Base-by-base conservation (phyloP, 1,139 yeast species). In the Nadsonia starkeyi-henricii region DNA sequence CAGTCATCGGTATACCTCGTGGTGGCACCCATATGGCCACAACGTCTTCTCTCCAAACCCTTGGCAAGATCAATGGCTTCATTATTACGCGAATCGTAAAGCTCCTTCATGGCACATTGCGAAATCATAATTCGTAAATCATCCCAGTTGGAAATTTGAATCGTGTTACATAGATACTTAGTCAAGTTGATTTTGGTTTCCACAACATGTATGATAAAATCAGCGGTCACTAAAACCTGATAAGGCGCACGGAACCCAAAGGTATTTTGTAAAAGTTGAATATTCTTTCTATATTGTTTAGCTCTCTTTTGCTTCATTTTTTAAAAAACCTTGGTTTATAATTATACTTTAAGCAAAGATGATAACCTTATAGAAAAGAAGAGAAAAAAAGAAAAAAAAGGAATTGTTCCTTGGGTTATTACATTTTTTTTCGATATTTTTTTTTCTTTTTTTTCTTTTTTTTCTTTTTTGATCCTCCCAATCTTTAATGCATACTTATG, bases 241-340 rank as follows among this genome's bases (percentile, higher is more conserved):
- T 81, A 89, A 1, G 99, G 98, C 57, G 85, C 89, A 60, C 96
- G 77, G 71, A 93, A 91, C 61, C 85, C 85, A 74, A 91, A 91
- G 21, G 94, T 75, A 62, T 86, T 82, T 54, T 77, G 75, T 60
- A 86, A 83, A 49, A 85, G 81, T 58, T 79, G 77, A 84, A 91
- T 83, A 63, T 85, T 96, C 70, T 89, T 91, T 64, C 89, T 81
- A 67, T 93, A 91, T 1, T 94, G 75, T 65, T 91, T 91, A 48
- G 96, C 95, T 65, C 98, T 75, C 66, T 89, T 89, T 66, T 89
- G 96, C 73, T 95, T 86, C 98, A 91, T 91, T 50, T 50, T 65
- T 43, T 7, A 26, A 26, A 26, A 26, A 26, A 26, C 30, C 12
- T 26, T 26, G 9, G 39, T 4, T 8, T 5, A 9, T 23, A 5